Evolutionary conservation across 176 grass and related monocot species (phyloP).

Genomic region (Bothriochloa decipiens): DNA sequence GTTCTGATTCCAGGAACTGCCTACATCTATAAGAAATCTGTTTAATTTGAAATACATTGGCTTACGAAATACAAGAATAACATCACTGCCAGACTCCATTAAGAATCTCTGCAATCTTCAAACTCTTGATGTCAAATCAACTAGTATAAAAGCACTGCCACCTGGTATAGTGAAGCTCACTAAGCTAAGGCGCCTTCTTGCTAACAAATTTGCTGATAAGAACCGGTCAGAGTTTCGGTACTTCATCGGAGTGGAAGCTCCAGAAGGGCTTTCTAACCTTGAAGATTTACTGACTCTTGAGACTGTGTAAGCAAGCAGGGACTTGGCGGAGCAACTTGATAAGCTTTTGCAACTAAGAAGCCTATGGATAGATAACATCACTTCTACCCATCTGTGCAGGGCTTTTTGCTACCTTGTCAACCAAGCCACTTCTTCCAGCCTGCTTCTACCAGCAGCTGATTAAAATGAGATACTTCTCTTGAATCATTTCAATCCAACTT

Average conservation of each 20-base stretch:
- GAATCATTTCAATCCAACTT: not conserved
- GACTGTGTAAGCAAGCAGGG: constrained; percentile 11
- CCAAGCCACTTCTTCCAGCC: constrained; percentile 8
- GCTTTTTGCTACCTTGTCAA: not conserved
- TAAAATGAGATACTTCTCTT: constrained; percentile 11
- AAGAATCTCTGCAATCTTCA: constrained; percentile 1
- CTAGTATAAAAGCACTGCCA: not conserved
- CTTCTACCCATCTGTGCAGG: not conserved
- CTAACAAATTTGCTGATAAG: not conserved
- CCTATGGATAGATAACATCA: constrained; percentile 6
- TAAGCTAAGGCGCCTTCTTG: constrained; percentile 13
- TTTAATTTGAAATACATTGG: constrained; percentile 18
- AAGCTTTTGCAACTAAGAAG: constrained; percentile 5
- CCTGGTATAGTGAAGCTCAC: constrained; percentile 12
- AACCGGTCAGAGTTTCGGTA: not conserved
- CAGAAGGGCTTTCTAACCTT: not conserved
- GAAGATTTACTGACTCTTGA: constrained; percentile 28
- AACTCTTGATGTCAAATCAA: constrained; percentile 30
- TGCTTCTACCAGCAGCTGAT: not conserved
- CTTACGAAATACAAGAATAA: constrained; percentile 12
- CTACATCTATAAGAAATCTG: not conserved
- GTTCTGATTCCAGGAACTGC: no score
- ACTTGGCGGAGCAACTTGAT: not conserved
- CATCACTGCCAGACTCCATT: not conserved
- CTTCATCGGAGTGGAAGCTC: not conserved